Evolutionary conservation across 495 filamentous ascomycete species (phyloP).

Genomic region (Penicillium cinerascens): DNA sequence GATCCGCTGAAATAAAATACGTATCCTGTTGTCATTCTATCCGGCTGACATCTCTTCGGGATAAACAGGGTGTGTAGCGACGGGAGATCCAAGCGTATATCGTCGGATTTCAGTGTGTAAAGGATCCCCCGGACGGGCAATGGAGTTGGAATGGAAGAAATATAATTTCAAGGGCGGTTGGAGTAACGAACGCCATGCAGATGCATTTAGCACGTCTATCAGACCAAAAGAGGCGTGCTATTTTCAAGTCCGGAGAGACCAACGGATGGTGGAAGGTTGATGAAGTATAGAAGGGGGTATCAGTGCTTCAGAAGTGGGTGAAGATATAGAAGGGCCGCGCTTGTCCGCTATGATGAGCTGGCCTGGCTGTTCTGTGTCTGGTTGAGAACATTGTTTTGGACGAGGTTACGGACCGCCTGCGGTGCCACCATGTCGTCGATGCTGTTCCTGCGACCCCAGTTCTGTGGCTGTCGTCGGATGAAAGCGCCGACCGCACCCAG

Average conservation of each 20-base stretch:
- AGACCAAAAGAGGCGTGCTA: background rate
- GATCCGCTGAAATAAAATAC: background rate
- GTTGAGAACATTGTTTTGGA: constrained; percentile 12
- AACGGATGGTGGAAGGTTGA: background rate
- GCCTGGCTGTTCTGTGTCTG: constrained; percentile 15
- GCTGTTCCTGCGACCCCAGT: constrained; percentile 87
- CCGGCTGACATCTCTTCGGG: constrained; percentile 1
- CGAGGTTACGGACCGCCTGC: constrained; percentile 30
- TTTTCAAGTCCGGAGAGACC: background rate
- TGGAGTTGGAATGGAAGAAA: background rate
- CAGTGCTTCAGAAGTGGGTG: constrained; percentile 1
- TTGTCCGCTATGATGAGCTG: constrained; percentile 7
- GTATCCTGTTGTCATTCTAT: constrained; percentile 7
- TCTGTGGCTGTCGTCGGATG: constrained; percentile 80
- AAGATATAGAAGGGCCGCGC: background rate
- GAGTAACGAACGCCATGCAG: background rate
- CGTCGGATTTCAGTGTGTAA: background rate
- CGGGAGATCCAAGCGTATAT: constrained; percentile 4
- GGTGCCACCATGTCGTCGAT: constrained; percentile 46
- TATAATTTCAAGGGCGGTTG: background rate
- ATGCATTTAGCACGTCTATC: background rate
- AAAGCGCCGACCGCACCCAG: constrained; percentile 96
- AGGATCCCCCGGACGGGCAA: background rate
- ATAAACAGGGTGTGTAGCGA: background rate
- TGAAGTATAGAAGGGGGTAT: constrained; percentile 2